Conservation (phyloP, 495 filamentous ascomycete genomes). For the Oidiodendron maius region DNA sequence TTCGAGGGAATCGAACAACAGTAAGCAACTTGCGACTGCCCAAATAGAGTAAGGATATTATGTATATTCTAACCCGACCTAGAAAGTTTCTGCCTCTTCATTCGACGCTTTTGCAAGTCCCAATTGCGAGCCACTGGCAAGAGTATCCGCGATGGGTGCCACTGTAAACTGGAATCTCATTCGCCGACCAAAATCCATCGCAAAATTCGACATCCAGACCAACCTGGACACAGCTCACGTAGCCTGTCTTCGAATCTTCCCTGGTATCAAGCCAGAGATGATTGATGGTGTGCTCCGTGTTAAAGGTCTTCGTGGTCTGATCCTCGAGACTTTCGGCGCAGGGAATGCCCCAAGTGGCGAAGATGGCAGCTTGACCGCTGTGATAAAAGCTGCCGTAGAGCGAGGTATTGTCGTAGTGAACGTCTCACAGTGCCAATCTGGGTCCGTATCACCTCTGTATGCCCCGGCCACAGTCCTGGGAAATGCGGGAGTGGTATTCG, state of each 20-base stretch:
- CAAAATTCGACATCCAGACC: constrained; percentile 70
- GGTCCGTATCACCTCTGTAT: constrained; percentile 86
- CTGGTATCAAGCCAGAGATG: constrained; percentile 93
- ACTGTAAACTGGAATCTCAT: constrained; percentile 82
- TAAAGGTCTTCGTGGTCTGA: constrained; percentile 73
- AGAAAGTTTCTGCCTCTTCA: constrained; percentile 77
- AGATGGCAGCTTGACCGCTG: constrained; percentile 76
- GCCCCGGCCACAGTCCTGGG: constrained; percentile 84
- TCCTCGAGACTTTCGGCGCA: constrained; percentile 93
- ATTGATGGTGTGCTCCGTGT: constrained; percentile 79
- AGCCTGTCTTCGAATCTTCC: constrained; percentile 89
- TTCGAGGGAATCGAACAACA: constrained; percentile 82
- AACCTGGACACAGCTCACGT: constrained; percentile 84
- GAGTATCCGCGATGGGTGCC: constrained; percentile 71
- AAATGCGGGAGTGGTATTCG: constrained; percentile 86
- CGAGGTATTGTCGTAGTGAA: constrained; percentile 87
- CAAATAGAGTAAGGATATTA: too few species aligned
- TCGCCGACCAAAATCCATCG: constrained; percentile 63
- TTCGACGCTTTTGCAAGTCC: constrained; percentile 86
- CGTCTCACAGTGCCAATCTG: constrained; percentile 85
- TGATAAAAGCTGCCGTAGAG: constrained; percentile 69
- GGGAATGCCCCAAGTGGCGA: constrained; percentile 86
- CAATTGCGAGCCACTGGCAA: constrained; percentile 74
- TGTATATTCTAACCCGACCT: neutral
- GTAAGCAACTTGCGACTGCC: neutral